Evolutionary conservation across 179 eudicot species (phyloP).

Genomic region (Spinacia oleracea): DNA sequence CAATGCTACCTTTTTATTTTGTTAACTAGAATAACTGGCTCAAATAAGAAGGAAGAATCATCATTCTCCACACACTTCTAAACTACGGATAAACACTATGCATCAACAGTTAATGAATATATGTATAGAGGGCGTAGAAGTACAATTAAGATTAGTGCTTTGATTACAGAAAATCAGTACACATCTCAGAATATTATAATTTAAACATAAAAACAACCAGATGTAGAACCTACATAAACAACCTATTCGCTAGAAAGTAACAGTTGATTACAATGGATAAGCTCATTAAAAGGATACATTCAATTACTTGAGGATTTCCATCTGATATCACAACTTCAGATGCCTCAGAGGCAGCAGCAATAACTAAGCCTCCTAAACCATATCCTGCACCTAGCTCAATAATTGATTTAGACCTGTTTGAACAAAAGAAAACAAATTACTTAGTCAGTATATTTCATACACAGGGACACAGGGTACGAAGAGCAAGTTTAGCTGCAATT

Average conservation of each 20-base stretch:
- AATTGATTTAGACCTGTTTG: constrained; percentile 59
- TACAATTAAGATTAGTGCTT: background rate
- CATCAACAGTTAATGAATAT: background rate
- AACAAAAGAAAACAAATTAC: constrained; percentile 14
- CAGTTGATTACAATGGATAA: background rate
- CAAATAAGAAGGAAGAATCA: background rate
- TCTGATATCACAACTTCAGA: constrained; percentile 81
- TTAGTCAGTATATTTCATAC: background rate
- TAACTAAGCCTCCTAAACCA: constrained; percentile 83
- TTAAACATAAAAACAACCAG: background rate
- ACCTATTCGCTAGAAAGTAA: background rate
- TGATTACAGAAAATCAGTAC: background rate
- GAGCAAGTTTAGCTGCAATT: constrained; percentile 8
- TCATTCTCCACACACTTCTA: background rate
- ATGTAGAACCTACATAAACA: background rate
- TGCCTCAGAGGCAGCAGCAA: constrained; percentile 71
- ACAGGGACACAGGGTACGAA: background rate
- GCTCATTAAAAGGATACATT: constrained; percentile 74
- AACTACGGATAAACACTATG: background rate
- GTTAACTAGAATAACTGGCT: background rate
- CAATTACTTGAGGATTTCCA: constrained; percentile 95
- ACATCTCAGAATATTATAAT: background rate
- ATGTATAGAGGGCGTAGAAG: background rate
- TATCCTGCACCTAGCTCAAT: constrained; percentile 93
- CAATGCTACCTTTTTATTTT: background rate